Evolutionary conservation across 345 rosid genomes (phyloP), one percentile per base, ranked within the genome.

Genomic region (Capsella bursapastoris): DNA sequence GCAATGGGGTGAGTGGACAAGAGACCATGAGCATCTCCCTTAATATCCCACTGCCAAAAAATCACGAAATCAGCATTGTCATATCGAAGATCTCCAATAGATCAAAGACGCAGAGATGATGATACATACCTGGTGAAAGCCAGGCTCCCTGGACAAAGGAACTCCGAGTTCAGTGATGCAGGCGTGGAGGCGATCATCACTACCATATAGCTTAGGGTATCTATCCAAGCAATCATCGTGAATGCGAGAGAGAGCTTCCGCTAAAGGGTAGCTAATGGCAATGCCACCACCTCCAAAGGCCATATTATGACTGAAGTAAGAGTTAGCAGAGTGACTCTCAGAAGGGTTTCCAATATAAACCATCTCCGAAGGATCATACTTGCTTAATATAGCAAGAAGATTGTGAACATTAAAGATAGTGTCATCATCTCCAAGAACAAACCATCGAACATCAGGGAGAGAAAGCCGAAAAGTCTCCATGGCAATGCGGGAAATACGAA

Each of bases 201-300:
- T 91, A 6, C 98, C 98, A 61, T 93, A 89, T 14, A 91, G 83
- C 72, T 84, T 87, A 0, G 92, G 97, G 52, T 93, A 93, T 72
- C 97, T 81, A 66, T 88, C 91, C 15, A 93, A 51, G 40, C 97
- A 93, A 11, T 85, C 89, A 4, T 93, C 97, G 14, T 84, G 89
- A 70, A 89, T 81, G 28, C 75, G 75, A 4, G 88, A 82, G 47
- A 93, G 83, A n/a, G 94, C 92, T 73, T 82, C 79, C 0, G 96
- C 97, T 10, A 93, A 77, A 25, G 97, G 90, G 64, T 87, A 87
- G 63, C 94, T 91, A 9, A 93, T 88, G 51, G 98, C 98, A 18
- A 93, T 89, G 35, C 97, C 98, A 1, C 95, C 97, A 12, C 98
- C 98, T n/a, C 98, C 98, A 64, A 81, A 94, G 2, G 93, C 98